Base-by-base conservation (phyloP, 441 rosid genomes). In the Aquilaria agallochum region DNA sequence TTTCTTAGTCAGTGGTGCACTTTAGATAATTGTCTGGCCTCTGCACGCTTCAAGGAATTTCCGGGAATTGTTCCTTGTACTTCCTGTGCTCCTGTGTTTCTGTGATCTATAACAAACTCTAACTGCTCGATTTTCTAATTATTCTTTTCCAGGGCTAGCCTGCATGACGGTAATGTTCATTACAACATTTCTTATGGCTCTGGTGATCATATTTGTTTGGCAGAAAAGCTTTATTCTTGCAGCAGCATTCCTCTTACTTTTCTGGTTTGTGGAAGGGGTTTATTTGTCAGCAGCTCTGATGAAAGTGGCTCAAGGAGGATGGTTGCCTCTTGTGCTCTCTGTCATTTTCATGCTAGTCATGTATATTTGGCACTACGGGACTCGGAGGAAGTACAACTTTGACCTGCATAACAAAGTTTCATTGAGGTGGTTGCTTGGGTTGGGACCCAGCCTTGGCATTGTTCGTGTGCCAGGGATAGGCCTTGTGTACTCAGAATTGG, bases 131-230 rank as follows among this genome's bases (percentile, higher is more conserved):
- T 20, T 20, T 20, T 20, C 27, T 52, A n/a, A 13, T 5, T 30
- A 14, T 48, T 49, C 49, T 49, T 34, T 31, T 65, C 3, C 71
- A 71, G 82, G 76, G 45, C 63, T 72, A 2, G 70, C 76, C 2
- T 76, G 59, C 7, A 58, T 51, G 51, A 60, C 62, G 49, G 76
- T 78, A n/a, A 72, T 72, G 82, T 58, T 74, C 2, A 36, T 69
- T 2, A 78, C 76, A 31, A 74, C 74, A 30, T 54, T 60, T 3
- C 36, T 78, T 60, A 69, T 74, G 79, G 59, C 62, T 59, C 40
- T 74, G 31, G 46, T 68, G 48, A 68, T 77, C 45, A 42, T 51
- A 30, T 55, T 56, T 3, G 56, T 68, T 9, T 68, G 76, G 78
- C 63, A 65, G 65, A 44, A 4, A 50, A 63, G 47, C 42, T 48